Evolutionary conservation across 768 basidiomycete species (phyloP).

Genomic region (Fistulinella prunicolor): DNA sequence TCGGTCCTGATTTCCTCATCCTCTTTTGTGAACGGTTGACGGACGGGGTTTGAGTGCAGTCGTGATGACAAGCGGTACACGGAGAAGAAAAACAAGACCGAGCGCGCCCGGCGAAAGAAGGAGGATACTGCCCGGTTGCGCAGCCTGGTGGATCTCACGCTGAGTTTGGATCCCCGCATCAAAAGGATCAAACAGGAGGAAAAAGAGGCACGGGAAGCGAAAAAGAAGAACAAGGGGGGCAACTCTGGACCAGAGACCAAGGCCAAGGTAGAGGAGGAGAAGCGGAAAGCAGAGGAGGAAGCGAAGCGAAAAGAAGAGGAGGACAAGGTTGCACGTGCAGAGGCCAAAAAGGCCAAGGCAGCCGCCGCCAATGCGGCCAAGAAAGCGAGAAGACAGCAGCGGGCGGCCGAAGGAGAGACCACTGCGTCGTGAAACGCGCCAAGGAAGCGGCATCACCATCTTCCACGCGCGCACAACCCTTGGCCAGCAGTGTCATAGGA

Average conservation of each 20-base stretch:
- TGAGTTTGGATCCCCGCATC: constrained; percentile 89
- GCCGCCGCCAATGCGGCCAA: constrained; percentile 89
- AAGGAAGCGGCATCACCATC: background rate
- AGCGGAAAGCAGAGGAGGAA: constrained; percentile 67
- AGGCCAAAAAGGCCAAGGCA: constrained; percentile 81
- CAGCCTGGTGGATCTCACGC: constrained; percentile 79
- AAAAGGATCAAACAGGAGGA: constrained; percentile 96
- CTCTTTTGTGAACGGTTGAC: constrained; percentile 9
- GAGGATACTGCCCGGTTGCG: constrained; percentile 92
- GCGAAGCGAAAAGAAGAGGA: constrained; percentile 78
- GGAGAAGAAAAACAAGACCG: constrained; percentile 99
- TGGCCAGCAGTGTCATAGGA: background rate
- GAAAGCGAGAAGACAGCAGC: constrained; percentile 72
- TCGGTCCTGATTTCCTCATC: constrained; percentile 36
- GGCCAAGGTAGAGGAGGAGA: constrained; percentile 52
- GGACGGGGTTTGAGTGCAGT: constrained; percentile 37
- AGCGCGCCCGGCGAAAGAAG: constrained; percentile 95
- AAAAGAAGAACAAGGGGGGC: constrained; percentile 62
- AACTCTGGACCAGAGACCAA: constrained; percentile 45
- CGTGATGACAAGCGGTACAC: constrained; percentile 99
- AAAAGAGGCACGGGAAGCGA: constrained; percentile 90
- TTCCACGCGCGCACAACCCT: background rate
- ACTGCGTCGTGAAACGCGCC: constrained; percentile 2
- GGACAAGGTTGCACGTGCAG: constrained; percentile 70
- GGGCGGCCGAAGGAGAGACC: constrained; percentile 43